Percentiles rank a stretch among this genome's conserved stretches.
Evolutionary conservation across 2,329 filamentous ascomycete genomes (phyloP).

Genomic region (Hypoxylon sp.): DNA sequence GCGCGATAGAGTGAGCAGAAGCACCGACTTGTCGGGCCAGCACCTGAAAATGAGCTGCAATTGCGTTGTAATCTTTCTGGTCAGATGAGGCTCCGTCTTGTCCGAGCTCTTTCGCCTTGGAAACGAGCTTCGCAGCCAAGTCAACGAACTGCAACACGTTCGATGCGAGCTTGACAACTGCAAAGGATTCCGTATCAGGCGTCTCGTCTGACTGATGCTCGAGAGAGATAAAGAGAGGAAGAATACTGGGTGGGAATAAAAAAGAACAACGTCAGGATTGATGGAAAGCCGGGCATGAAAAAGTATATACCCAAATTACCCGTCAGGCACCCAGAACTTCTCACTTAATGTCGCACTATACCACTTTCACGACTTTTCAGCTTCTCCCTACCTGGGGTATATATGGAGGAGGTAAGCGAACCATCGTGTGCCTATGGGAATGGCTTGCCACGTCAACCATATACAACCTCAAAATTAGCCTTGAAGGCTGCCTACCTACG

Average conservation of each 20-base stretch:
- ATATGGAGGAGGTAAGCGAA: too few species aligned
- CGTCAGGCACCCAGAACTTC: neutral
- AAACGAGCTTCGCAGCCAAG: slow-evolving; percentile 17
- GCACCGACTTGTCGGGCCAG: slow-evolving; percentile 4
- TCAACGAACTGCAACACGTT: slow-evolving; percentile 31
- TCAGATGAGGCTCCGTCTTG: slow-evolving; percentile 19
- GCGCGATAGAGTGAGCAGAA: slow-evolving; percentile 11
- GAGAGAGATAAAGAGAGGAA: neutral
- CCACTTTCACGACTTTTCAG: neutral
- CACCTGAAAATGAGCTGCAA: slow-evolving; percentile 12
- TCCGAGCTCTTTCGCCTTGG: slow-evolving; percentile 14
- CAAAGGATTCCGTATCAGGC: slow-evolving; percentile 21
- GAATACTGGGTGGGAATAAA: neutral
- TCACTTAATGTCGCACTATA: neutral
- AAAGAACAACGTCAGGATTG: neutral
- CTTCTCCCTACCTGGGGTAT: too few species aligned
- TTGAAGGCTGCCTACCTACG: too few species aligned
- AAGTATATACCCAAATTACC: neutral
- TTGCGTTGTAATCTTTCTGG: slow-evolving; percentile 10
- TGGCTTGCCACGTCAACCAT: neutral
- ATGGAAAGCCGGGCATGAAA: neutral
- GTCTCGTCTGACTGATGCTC: neutral
- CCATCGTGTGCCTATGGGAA: neutral
- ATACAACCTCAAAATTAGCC: too few species aligned
- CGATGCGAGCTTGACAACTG: slow-evolving; percentile 23